A percentile compares a stretch with the other conserved stretches of the same genome.
phyloP scores from a whole-genome alignment of 1,284 basidiomycete species.

The Cryptococcus neoformans region DNA sequence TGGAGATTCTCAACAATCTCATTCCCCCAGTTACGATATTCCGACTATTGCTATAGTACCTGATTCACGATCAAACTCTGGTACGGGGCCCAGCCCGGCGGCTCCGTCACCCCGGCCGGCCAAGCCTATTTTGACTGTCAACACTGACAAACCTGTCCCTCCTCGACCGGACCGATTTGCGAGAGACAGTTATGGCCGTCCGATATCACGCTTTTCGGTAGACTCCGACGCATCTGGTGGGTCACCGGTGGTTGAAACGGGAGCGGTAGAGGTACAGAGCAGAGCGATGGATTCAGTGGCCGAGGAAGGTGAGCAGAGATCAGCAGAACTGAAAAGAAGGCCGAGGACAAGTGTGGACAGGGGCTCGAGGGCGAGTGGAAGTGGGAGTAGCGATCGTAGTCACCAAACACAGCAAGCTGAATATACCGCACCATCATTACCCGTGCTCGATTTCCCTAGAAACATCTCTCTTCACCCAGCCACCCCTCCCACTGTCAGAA shows the following conservation, averaged over 20 bases:
- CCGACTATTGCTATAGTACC: slow-evolving; percentile 13
- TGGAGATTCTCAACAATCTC: slow-evolving; percentile 22
- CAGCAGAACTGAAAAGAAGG: slow-evolving; percentile 1
- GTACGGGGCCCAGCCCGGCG: slow-evolving; percentile 9
- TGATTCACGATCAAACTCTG: neutral
- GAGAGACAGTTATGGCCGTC: slow-evolving; percentile 29
- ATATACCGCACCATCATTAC: slow-evolving; percentile 15
- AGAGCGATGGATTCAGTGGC: slow-evolving; percentile 6
- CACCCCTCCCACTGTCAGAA: neutral
- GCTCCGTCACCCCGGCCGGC: slow-evolving; percentile 8
- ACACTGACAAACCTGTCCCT: slow-evolving; percentile 19
- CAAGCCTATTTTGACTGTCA: slow-evolving; percentile 10
- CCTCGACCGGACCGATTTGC: slow-evolving; percentile 33
- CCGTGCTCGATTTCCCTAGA: slow-evolving; percentile 26
- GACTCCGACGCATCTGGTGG: slow-evolving; percentile 31
- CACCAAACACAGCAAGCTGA: neutral
- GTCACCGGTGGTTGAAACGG: neutral
- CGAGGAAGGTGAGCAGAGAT: slow-evolving; percentile 5
- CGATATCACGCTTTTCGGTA: slow-evolving; percentile 37
- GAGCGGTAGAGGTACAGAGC: neutral
- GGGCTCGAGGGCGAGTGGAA: neutral
- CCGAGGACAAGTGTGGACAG: neutral
- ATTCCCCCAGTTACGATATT: slow-evolving; percentile 10
- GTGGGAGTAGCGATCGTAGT: neutral
- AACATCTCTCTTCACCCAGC: slow-evolving; percentile 20